Conservation (phyloP, 2,329 filamentous ascomycete genomes). For the Alternaria sp. region DNA sequence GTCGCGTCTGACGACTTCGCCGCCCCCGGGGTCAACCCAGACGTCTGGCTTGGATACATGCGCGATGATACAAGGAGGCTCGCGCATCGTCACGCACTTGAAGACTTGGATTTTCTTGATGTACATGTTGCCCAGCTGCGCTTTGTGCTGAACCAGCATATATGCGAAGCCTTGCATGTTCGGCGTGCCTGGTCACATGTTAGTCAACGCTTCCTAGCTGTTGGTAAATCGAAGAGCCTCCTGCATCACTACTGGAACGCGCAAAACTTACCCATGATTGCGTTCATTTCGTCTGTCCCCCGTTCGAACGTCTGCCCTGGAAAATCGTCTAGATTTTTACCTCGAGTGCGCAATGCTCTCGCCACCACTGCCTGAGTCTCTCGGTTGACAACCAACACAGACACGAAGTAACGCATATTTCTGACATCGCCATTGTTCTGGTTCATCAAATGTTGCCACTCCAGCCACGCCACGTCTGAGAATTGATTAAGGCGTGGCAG, state of each 20-base stretch:
- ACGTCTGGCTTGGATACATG: slow-evolving; percentile 15
- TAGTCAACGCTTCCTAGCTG: neutral
- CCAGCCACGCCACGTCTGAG: slow-evolving; percentile 27
- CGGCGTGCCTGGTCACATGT: slow-evolving; percentile 14
- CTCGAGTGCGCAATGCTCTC: slow-evolving; percentile 12
- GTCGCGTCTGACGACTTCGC: neutral
- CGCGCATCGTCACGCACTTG: slow-evolving; percentile 7
- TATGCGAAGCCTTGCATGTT: slow-evolving; percentile 29
- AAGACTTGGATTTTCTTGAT: slow-evolving; percentile 27
- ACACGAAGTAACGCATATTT: slow-evolving; percentile 22
- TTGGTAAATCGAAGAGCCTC: neutral
- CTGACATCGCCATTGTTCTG: slow-evolving; percentile 4
- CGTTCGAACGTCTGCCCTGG: slow-evolving; percentile 26
- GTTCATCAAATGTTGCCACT: slow-evolving; percentile 7
- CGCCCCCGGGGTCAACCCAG: neutral
- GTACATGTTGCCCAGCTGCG: slow-evolving; percentile 22
- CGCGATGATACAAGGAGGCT: slow-evolving; percentile 22
- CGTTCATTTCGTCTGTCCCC: slow-evolving; percentile 17
- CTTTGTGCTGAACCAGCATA: slow-evolving; percentile 28
- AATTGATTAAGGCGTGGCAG: slow-evolving; percentile 21
- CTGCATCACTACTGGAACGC: neutral
- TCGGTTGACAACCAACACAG: slow-evolving; percentile 18
- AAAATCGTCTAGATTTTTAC: slow-evolving; percentile 14
- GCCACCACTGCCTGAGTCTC: slow-evolving; percentile 17
- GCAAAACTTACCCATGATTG: slow-evolving; percentile 20